Evolutionary conservation across 2,329 filamentous ascomycete genomes (phyloP).

Genomic region (Echinosphaeria canescens): DNA sequence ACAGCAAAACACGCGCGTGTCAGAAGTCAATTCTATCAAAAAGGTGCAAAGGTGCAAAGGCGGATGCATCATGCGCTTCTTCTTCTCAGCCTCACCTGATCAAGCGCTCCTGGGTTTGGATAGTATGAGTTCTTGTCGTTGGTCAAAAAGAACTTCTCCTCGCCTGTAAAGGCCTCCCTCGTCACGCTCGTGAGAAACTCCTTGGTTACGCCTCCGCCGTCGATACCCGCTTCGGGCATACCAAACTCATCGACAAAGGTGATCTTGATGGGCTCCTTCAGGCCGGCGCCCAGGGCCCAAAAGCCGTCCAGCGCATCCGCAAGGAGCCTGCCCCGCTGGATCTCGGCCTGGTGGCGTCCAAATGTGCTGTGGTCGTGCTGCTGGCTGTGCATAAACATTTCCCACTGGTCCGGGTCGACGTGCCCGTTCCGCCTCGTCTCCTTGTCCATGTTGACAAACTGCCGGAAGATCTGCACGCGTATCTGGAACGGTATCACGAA

Average conservation of each 20-base stretch:
- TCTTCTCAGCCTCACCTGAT: too few relatives aligned
- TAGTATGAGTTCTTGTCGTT: constrained; percentile 78
- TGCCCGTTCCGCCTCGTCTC: constrained; percentile 43
- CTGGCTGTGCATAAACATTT: constrained; percentile 30
- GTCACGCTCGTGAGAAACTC: constrained; percentile 87
- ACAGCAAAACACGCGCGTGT: too few relatives aligned
- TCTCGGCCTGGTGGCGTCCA: constrained; percentile 49
- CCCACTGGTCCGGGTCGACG: constrained; percentile 56
- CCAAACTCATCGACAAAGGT: constrained; percentile 89
- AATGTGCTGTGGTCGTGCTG: constrained; percentile 6
- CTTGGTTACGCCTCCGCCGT: constrained; percentile 92
- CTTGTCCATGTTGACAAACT: constrained; percentile 80
- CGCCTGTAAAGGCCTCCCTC: constrained; percentile 53
- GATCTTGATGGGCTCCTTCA: constrained; percentile 94
- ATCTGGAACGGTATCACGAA: constrained; percentile 91
- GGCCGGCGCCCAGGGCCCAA: constrained; percentile 54
- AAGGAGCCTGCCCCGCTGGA: constrained; percentile 61
- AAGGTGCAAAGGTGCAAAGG: too few relatives aligned
- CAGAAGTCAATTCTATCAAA: too few relatives aligned
- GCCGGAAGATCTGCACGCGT: constrained; percentile 76
- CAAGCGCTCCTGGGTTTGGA: constrained; percentile 62
- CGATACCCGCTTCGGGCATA: constrained; percentile 75
- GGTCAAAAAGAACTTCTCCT: constrained; percentile 49
- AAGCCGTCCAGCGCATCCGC: constrained; percentile 73
- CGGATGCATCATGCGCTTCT: too few relatives aligned